phyloP scores from a whole-genome alignment of 1,284 basidiomycete genomes.

The Porodaedalea pini region DNA sequence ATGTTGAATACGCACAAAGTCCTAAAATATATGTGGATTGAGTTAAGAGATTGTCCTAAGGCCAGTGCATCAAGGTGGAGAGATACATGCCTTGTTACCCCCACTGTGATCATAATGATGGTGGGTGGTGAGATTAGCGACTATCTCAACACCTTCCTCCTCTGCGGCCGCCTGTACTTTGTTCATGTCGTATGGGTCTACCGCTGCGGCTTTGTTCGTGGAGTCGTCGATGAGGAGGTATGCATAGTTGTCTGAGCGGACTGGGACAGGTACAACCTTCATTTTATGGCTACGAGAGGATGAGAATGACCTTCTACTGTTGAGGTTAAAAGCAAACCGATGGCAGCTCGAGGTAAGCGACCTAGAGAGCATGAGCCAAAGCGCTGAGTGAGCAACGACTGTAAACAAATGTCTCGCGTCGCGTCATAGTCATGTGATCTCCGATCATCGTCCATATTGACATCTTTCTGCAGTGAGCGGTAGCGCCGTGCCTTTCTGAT shows the following conservation, averaged over 20 bases:
- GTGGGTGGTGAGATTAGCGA: constrained; percentile 82
- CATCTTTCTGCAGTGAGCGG: background rate
- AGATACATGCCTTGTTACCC: constrained; percentile 62
- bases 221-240: constrained; percentile 80
- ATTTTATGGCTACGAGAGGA: constrained; percentile 35
- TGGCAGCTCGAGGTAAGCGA: background rate
- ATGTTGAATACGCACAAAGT: constrained; percentile 7
- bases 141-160: constrained; percentile 63
- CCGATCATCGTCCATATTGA: background rate
- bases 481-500: no score
- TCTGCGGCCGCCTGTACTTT: constrained; percentile 72
- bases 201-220: constrained; percentile 67
- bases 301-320: constrained; percentile 1
- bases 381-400: background rate
- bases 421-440: constrained; percentile 1
- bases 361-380: background rate
- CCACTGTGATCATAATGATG: constrained; percentile 91
- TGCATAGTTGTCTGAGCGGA: constrained; percentile 84
- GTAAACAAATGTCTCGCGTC: background rate
- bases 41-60: constrained; percentile 12
- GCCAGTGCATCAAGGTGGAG: background rate
- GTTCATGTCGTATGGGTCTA: constrained; percentile 81
- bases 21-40: background rate
- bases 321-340: background rate
- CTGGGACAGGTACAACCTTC: constrained; percentile 74